A percentile compares a stretch with the other conserved stretches of the same genome.
Evolutionary conservation across 2,329 filamentous ascomycete genomes (phyloP).

Genomic region (Nemania sp.): DNA sequence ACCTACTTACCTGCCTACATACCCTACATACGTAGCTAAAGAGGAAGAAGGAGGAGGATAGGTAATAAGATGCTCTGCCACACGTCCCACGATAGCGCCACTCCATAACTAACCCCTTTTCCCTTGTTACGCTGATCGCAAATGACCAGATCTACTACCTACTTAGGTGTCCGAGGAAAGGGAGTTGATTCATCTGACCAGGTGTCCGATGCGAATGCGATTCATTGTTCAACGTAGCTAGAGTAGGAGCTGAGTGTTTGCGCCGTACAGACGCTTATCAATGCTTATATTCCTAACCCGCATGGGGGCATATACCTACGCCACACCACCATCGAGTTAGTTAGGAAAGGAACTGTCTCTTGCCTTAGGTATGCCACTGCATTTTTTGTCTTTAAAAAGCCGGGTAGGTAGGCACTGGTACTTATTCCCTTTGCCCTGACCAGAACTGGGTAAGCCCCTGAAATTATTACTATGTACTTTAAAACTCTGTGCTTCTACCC

Average conservation of each 20-base stretch:
- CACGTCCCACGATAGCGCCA: conserved; percentile 11
- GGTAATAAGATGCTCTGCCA: conserved; percentile 25
- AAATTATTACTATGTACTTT: background rate
- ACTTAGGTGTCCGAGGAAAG: conserved; percentile 5
- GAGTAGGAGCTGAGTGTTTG: conserved; percentile 2
- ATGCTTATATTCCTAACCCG: background rate
- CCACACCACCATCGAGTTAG: conserved; percentile 1
- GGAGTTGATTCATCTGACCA: background rate
- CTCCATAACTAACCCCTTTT: conserved; percentile 24
- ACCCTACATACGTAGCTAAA: background rate
- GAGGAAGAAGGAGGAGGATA: background rate
- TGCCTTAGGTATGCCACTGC: background rate
- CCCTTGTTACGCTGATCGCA: conserved; percentile 6
- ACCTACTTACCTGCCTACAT: background rate
- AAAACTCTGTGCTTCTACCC: background rate
- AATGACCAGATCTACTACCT: conserved; percentile 15
- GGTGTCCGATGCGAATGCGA: background rate
- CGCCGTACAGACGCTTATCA: conserved; percentile 10
- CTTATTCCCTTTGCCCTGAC: background rate
- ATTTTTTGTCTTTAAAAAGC: background rate
- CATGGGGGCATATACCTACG: background rate
- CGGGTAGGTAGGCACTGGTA: background rate
- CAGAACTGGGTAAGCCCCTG: background rate
- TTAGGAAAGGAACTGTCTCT: background rate
- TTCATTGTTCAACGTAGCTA: background rate